A percentile compares a stretch with the other conserved stretches of the same genome.
phyloP scores from a whole-genome alignment of 1,139 yeast genomes.

The Saccharomyces uvarum region DNA sequence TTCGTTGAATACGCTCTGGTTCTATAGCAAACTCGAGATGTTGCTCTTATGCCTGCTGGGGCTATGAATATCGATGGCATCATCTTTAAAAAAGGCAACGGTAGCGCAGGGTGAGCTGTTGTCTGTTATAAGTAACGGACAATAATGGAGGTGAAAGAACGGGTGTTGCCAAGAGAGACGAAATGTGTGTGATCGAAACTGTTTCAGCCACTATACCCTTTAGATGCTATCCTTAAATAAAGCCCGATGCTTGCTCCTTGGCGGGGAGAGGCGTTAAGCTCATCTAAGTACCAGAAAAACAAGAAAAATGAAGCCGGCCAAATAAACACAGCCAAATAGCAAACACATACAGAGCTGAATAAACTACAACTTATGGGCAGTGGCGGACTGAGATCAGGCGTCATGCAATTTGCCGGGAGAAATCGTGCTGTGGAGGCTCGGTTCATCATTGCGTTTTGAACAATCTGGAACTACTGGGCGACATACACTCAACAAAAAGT shows the following conservation, averaged over 20 bases:
- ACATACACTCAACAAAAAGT: background rate
- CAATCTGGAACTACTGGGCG: background rate
- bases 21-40: background rate
- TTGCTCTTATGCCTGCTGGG: background rate
- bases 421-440: background rate
- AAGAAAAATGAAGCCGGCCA: background rate
- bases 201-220: background rate
- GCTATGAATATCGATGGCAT: background rate
- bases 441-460: background rate
- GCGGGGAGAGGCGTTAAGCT: background rate
- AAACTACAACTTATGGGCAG: background rate
- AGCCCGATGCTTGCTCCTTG: background rate
- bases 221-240: background rate
- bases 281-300: background rate
- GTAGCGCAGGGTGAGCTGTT: background rate
- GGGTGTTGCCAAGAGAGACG: background rate
- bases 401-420: background rate
- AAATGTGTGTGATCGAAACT: background rate
- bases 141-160: background rate
- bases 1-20: background rate
- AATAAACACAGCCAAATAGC: background rate
- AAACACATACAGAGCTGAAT: background rate
- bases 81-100: background rate
- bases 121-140: background rate
- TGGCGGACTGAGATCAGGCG: too few relatives aligned